Evolutionary conservation across 2,329 filamentous ascomycete species (phyloP).

Genomic region (Sclerotinia spermophila): DNA sequence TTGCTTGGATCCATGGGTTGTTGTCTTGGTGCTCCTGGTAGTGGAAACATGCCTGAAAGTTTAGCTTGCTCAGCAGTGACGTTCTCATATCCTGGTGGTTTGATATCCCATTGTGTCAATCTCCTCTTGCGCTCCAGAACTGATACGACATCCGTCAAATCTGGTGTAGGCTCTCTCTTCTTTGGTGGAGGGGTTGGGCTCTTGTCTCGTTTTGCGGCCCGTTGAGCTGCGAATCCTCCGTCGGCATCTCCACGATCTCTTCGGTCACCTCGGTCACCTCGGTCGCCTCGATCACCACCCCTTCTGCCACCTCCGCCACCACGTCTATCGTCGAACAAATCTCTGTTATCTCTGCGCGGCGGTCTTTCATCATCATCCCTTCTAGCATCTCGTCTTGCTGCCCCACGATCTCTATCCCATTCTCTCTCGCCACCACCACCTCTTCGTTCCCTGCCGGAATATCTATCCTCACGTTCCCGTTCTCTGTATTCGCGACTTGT

Average conservation of each 20-base stretch:
- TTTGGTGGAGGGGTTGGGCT: slow-evolving; percentile 79
- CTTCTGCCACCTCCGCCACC: slow-evolving; percentile 48
- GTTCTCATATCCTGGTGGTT: slow-evolving; percentile 95
- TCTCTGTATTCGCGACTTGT: slow-evolving; percentile 90
- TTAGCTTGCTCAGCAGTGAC: slow-evolving; percentile 98
- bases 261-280: slow-evolving; percentile 42
- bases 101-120: slow-evolving; percentile 99
- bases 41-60: slow-evolving; percentile 96
- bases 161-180: slow-evolving; percentile 92
- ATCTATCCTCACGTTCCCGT: slow-evolving; percentile 89
- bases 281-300: slow-evolving; percentile 41
- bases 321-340: slow-evolving; percentile 60
- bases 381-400: slow-evolving; percentile 55
- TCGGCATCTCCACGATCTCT: slow-evolving; percentile 41
- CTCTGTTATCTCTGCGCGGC: slow-evolving; percentile 50
- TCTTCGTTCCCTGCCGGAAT: slow-evolving; percentile 64
- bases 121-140: slow-evolving; percentile 84
- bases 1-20: slow-evolving; percentile 93
- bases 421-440: slow-evolving; percentile 66
- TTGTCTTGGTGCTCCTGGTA: slow-evolving; percentile 90
- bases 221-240: slow-evolving; percentile 47
- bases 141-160: slow-evolving; percentile 81
- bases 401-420: slow-evolving; percentile 69
- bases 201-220: slow-evolving; percentile 48
- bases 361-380: slow-evolving; percentile 63